A percentile compares a stretch with the other conserved stretches of the same genome.
phyloP scores from a whole-genome alignment of 2,329 filamentous ascomycete genomes.

The Aspergillaceae sp. region DNA sequence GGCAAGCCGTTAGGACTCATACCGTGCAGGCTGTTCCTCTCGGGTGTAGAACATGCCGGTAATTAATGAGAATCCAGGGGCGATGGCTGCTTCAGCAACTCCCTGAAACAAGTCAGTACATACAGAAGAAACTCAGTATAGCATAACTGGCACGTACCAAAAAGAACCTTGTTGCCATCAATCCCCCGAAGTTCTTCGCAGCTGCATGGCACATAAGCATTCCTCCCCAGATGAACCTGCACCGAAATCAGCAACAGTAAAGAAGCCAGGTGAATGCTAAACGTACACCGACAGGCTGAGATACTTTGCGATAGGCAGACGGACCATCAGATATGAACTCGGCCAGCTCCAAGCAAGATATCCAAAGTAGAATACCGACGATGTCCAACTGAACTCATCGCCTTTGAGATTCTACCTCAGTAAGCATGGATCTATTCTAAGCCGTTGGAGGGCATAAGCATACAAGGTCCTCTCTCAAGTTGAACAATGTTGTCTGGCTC shows the following conservation, averaged over 20 bases:
- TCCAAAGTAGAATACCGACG: conserved; percentile 28
- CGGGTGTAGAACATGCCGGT: conserved; percentile 29
- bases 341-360: conserved; percentile 33
- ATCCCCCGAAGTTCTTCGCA: conserved; percentile 18
- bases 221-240: conserved; percentile 24
- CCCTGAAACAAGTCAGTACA: conserved; percentile 8
- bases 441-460: background rate
- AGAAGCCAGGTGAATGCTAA: background rate
- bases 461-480: conserved; percentile 17
- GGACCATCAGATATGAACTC: conserved; percentile 30
- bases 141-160: conserved; percentile 6
- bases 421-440: background rate
- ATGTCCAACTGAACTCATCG: conserved; percentile 23
- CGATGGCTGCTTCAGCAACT: conserved; percentile 21
- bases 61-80: conserved; percentile 30
- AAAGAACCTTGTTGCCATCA: conserved; percentile 29
- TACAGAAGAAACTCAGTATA: background rate
- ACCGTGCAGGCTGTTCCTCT: conserved; percentile 24
- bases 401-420: conserved; percentile 16
- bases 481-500: conserved; percentile 22
- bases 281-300: conserved; percentile 22
- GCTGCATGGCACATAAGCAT: conserved; percentile 26
- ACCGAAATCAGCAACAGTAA: conserved; percentile 19
- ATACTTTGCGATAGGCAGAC: conserved; percentile 21
- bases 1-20: background rate